A percentile compares a stretch with the other conserved stretches of the same genome.
phyloP scores from a whole-genome alignment of 2,329 filamentous ascomycete genomes.

The Exophiala spinifera region DNA sequence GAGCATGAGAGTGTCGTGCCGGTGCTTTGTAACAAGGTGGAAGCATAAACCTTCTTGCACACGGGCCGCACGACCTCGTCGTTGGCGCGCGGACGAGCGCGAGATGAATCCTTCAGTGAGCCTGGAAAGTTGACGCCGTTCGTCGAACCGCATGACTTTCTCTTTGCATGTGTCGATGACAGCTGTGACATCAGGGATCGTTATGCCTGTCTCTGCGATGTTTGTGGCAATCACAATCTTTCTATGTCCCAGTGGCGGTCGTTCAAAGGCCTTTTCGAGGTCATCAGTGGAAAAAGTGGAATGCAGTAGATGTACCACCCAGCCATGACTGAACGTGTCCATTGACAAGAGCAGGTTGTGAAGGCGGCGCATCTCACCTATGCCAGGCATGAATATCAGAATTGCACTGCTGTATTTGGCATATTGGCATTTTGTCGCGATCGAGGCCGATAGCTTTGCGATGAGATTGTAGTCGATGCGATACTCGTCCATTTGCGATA shows the following conservation, averaged over 20 bases:
- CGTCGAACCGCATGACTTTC: slow-evolving; percentile 73
- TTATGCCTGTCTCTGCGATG: slow-evolving; percentile 97
- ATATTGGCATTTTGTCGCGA: slow-evolving; percentile 68
- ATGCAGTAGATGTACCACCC: slow-evolving; percentile 86
- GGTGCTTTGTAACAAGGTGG: slow-evolving; percentile 86
- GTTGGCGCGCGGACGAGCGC: slow-evolving; percentile 90
- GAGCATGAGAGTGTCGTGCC: slow-evolving; percentile 69
- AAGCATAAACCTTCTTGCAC: slow-evolving; percentile 95
- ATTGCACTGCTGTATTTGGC: slow-evolving; percentile 79
- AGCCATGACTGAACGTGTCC: slow-evolving; percentile 69
- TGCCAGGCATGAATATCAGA: slow-evolving; percentile 89
- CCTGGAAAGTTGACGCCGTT: slow-evolving; percentile 82
- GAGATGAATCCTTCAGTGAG: slow-evolving; percentile 95
- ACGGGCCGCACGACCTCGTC: slow-evolving; percentile 87
- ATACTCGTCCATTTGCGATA: slow-evolving; percentile 83
- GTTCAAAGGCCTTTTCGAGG: slow-evolving; percentile 85
- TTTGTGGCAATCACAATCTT: slow-evolving; percentile 98
- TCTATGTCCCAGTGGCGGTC: slow-evolving; percentile 75
- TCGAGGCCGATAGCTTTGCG: slow-evolving; percentile 70
- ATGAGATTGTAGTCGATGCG: slow-evolving; percentile 87
- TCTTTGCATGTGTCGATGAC: slow-evolving; percentile 97
- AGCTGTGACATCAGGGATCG: slow-evolving; percentile 94
- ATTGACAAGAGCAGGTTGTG: slow-evolving; percentile 82
- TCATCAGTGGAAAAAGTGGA: slow-evolving; percentile 95
- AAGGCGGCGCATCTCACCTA: slow-evolving; percentile 84